phyloP scores from a whole-genome alignment of 2,329 filamentous ascomycete genomes.

The Tolypocladium ovalisporum region DNA sequence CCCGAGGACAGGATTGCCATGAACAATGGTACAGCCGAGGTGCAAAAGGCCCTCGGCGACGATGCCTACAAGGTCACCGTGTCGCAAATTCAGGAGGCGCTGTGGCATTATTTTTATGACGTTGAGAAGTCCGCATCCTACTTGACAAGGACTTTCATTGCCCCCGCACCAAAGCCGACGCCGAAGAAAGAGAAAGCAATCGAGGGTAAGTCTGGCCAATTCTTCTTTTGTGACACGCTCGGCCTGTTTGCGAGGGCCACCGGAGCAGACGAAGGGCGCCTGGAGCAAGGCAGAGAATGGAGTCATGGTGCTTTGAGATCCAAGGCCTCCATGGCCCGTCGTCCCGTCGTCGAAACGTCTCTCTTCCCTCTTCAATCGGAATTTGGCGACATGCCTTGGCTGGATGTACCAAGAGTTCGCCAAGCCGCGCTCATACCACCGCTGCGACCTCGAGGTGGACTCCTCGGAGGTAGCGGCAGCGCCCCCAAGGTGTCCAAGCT shows the following conservation, averaged over 20 bases:
- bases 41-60: conserved; percentile 53
- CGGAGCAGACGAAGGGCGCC: conserved; percentile 20
- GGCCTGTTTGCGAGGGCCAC: conserved; percentile 13
- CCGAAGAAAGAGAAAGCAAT: conserved; percentile 31
- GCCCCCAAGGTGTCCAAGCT: conserved; percentile 76
- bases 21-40: conserved; percentile 53
- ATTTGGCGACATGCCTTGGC: conserved; percentile 82
- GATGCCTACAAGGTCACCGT: conserved; percentile 44
- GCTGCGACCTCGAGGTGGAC: conserved; percentile 45
- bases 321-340: background rate
- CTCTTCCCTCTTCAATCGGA: conserved; percentile 19
- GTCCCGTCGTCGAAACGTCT: background rate
- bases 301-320: background rate
- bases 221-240: conserved; percentile 19
- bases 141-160: conserved; percentile 54
- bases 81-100: conserved; percentile 69
- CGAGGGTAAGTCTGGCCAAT: conserved; percentile 28
- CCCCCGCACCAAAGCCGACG: conserved; percentile 22
- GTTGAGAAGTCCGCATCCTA: conserved; percentile 76
- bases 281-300: conserved; percentile 4
- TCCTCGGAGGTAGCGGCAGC: conserved; percentile 64
- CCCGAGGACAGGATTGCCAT: conserved; percentile 40
- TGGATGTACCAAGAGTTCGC: conserved; percentile 56
- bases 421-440: conserved; percentile 54
- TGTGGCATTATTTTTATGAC: conserved; percentile 97